Evolutionary conservation across 1,139 yeast species (phyloP).

Genomic region (Candida sp.): DNA sequence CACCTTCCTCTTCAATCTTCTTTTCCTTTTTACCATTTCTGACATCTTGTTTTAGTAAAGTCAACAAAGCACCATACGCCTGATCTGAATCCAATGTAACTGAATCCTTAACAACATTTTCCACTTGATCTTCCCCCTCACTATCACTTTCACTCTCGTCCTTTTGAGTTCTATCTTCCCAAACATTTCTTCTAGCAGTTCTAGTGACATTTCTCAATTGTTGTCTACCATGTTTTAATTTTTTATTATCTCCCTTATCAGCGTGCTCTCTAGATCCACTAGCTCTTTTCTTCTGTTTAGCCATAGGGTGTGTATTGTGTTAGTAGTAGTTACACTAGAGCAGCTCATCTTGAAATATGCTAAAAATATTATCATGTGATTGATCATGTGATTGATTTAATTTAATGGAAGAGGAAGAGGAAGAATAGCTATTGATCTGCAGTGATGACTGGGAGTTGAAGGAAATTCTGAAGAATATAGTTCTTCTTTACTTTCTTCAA

Average conservation of each 20-base stretch:
- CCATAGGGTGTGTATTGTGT: too few species aligned
- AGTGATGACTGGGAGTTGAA: too few species aligned
- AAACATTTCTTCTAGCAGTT: slow-evolving; percentile 36
- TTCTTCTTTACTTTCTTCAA: too few species aligned
- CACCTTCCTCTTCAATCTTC: slow-evolving; percentile 14
- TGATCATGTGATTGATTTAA: too few species aligned
- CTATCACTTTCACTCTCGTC: slow-evolving; percentile 14
- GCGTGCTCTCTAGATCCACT: background rate
- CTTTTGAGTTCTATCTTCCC: slow-evolving; percentile 5
- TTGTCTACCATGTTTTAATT: slow-evolving; percentile 51
- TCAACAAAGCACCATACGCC: slow-evolving; percentile 76
- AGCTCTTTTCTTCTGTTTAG: slow-evolving; percentile 9
- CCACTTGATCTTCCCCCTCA: slow-evolving; percentile 8
- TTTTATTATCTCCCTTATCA: slow-evolving; percentile 2
- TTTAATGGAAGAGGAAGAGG: too few species aligned
- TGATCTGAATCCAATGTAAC: slow-evolving; percentile 39
- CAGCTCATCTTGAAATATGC: too few species aligned
- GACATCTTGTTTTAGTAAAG: slow-evolving; percentile 60
- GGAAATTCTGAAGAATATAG: too few species aligned
- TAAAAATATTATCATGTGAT: too few species aligned
- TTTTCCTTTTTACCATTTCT: slow-evolving; percentile 19
- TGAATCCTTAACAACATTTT: slow-evolving; percentile 12
- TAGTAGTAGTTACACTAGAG: too few species aligned
- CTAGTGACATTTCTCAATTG: slow-evolving; percentile 57
- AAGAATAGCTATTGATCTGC: too few species aligned